A percentile compares a stretch with the other conserved stretches of the same genome.
These are phyloP conservation scores for Lupinus albus DNA, from an alignment of 306 rosid genomes.

Conservation along the genomic window DNA sequence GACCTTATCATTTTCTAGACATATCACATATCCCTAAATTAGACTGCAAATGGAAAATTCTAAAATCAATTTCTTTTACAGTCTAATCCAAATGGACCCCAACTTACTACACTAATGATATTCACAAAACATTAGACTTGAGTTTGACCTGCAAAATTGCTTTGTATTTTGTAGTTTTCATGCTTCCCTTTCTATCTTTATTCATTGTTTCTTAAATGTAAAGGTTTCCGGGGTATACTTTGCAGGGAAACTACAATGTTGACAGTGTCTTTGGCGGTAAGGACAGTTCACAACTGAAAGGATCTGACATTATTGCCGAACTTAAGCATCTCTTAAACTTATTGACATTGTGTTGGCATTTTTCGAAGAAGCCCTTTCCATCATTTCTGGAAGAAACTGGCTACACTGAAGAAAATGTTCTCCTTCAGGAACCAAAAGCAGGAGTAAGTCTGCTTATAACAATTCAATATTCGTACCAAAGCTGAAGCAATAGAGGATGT, in stretches of 20 bases:
- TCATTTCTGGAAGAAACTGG: conserved; percentile 85
- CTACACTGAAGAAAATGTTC: conserved; percentile 67
- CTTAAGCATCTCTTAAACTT: conserved; percentile 72
- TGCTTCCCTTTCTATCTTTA: background rate
- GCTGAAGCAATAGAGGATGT: conserved; percentile 8
- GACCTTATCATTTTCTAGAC: background rate
- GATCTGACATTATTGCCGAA: conserved; percentile 65
- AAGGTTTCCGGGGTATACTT: conserved; percentile 30
- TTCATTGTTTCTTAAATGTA: background rate
- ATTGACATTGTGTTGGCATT: conserved; percentile 92
- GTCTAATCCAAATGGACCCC: background rate
- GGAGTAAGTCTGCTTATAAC: conserved; percentile 59
- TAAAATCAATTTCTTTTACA: background rate
- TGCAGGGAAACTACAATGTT: conserved; percentile 81
- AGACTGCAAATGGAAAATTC: conserved; percentile 11
- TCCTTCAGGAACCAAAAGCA: conserved; percentile 92
- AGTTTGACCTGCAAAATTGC: conserved; percentile 3
- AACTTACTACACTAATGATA: conserved; percentile 5
- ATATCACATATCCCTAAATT: background rate
- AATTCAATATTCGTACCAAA: conserved; percentile 11
- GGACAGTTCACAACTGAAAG: conserved; percentile 73
- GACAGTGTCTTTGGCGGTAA: conserved; percentile 73
- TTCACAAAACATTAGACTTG: conserved; percentile 2
- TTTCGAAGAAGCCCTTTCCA: conserved; percentile 82
- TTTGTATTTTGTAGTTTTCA: conserved; percentile 28